These are phyloP conservation scores for Clarireedia monteithiana DNA, from an alignment of 2,329 filamentous ascomycete genomes.

Conservation along the genomic window DNA sequence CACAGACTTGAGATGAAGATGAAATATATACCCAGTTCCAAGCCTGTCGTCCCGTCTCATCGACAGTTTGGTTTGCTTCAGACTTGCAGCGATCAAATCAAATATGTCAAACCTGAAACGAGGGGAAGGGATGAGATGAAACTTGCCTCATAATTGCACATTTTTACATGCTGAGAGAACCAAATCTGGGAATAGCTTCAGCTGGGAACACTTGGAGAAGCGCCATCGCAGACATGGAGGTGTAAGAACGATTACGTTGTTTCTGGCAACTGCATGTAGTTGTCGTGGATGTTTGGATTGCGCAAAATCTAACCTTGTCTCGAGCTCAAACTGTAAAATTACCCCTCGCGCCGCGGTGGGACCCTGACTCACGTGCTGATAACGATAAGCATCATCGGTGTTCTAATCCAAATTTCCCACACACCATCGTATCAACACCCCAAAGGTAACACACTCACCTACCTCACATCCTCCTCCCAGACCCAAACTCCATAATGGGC, in stretches of 20 bases:
- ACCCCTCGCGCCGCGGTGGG: neutral
- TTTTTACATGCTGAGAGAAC: neutral
- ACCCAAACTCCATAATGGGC: constrained; percentile 12
- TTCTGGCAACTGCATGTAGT: neutral
- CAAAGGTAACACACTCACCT: no score
- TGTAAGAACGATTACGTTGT: neutral
- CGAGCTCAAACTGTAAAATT: no score
- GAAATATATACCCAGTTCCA: neutral
- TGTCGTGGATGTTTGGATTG: no score
- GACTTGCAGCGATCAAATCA: constrained; percentile 4
- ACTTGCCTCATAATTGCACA: neutral
- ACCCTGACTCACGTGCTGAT: neutral
- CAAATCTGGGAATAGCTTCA: neutral
- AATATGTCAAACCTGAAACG: neutral
- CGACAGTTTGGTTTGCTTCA: neutral
- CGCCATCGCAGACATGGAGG: neutral
- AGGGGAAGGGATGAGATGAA: neutral
- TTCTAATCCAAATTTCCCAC: neutral
- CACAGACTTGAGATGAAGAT: neutral
- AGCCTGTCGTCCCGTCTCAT: neutral
- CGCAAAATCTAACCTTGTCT: no score
- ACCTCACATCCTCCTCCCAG: neutral
- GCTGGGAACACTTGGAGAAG: neutral
- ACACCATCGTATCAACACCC: no score
- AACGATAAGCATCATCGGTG: neutral